These are phyloP conservation scores for Penicillium flavigenum DNA, from an alignment of 495 filamentous ascomycete species.

Conservation along the genomic window DNA sequence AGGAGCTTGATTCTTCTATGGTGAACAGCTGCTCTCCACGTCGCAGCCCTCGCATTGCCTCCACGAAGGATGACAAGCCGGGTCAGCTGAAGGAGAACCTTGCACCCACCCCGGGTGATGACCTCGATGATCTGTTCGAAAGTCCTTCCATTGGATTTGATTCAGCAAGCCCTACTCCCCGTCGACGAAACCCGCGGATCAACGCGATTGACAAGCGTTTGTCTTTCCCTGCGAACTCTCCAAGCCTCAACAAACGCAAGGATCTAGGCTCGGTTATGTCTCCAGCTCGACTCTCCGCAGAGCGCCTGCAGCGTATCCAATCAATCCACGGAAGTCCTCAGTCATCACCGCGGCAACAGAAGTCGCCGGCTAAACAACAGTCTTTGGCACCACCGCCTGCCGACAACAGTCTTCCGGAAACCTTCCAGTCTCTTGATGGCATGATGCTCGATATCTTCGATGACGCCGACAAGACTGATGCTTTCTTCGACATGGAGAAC, in stretches of 20 bases:
- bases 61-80: conserved; percentile 34
- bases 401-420: conserved; percentile 25
- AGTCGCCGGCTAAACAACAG: conserved; percentile 29
- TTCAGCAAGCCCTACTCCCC: conserved; percentile 62
- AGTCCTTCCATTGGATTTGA: conserved; percentile 43
- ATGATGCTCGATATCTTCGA: conserved; percentile 48
- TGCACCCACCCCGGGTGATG: conserved; percentile 39
- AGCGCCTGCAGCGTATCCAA: conserved; percentile 41
- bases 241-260: conserved; percentile 31
- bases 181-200: conserved; percentile 41
- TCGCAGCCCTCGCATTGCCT: conserved; percentile 43
- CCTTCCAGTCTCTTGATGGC: conserved; percentile 36
- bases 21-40: conserved; percentile 54
- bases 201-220: conserved; percentile 52
- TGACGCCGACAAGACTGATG: conserved; percentile 24
- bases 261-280: conserved; percentile 24
- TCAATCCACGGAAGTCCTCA: conserved; percentile 27
- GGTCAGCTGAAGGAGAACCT: conserved; percentile 52
- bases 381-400: conserved; percentile 20
- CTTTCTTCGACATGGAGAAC: conserved; percentile 27
- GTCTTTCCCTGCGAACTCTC: conserved; percentile 38
- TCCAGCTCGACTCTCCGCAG: conserved; percentile 37
- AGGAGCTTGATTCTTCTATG: conserved; percentile 56
- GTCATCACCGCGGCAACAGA: conserved; percentile 23
- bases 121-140: conserved; percentile 61